Conservation (phyloP, 352 stramenopile genomes). For the Pythium scleroteichum region DNA sequence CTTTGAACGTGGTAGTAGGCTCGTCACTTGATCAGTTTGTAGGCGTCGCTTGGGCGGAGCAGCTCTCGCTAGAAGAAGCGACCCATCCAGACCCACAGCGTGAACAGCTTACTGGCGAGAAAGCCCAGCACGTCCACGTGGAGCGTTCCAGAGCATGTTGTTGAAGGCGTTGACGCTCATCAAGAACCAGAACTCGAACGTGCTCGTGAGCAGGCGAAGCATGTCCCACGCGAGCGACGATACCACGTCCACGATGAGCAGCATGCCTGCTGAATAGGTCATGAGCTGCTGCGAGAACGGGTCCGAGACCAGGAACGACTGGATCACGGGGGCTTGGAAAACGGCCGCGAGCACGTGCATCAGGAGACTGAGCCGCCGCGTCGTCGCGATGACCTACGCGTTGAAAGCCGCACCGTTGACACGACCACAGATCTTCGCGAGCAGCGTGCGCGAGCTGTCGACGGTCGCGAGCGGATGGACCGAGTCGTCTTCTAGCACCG, state of each 20-base stretch:
- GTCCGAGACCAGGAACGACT: background rate
- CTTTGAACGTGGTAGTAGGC: slow-evolving; percentile 12
- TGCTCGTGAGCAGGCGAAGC: background rate
- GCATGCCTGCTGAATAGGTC: background rate
- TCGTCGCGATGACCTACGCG: background rate
- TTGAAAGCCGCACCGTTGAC: slow-evolving; percentile 6
- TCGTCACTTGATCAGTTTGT: slow-evolving; percentile 14
- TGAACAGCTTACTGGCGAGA: slow-evolving; percentile 11
- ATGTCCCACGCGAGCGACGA: slow-evolving; percentile 14
- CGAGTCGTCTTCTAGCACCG: slow-evolving; percentile 9
- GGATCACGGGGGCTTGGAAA: background rate
- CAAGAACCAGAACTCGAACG: slow-evolving; percentile 17
- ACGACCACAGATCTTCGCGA: background rate
- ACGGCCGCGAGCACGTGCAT: background rate
- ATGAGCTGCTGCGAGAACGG: background rate
- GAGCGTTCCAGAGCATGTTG: background rate
- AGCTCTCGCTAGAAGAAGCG: slow-evolving; percentile 17
- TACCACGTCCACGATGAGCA: background rate
- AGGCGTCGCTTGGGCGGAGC: slow-evolving; percentile 1
- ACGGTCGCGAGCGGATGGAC: background rate
- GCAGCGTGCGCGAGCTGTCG: slow-evolving; percentile 7
- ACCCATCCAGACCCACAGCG: slow-evolving; percentile 10
- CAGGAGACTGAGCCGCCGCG: background rate
- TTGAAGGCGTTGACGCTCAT: slow-evolving; percentile 8
- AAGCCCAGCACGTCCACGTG: slow-evolving; percentile 1